phyloP scores from a whole-genome alignment of 2,329 filamentous ascomycete genomes.

The Diaporthe longicolla region DNA sequence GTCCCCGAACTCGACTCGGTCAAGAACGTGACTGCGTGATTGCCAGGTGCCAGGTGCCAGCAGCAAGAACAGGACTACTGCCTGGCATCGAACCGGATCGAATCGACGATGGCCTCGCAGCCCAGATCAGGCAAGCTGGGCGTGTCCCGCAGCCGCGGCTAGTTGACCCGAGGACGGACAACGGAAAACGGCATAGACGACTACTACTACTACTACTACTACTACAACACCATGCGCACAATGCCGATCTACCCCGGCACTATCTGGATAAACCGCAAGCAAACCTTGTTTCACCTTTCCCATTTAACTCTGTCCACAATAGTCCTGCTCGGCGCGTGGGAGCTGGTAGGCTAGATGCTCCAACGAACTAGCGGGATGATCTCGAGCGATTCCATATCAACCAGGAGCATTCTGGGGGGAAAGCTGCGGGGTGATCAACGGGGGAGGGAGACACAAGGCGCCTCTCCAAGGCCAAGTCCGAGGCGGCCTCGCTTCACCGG shows the following conservation, averaged over 20 bases:
- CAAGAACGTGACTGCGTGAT: neutral
- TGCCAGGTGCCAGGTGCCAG: neutral
- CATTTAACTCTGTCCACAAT: neutral
- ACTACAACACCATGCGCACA: neutral
- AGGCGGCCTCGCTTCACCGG: constrained; percentile 28
- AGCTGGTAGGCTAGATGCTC: neutral
- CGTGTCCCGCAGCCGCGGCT: constrained; percentile 31
- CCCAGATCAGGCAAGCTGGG: constrained; percentile 26
- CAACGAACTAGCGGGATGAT: constrained; percentile 32
- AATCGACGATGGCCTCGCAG: constrained; percentile 31
- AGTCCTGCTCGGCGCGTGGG: neutral
- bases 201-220: no score
- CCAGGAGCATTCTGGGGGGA: neutral
- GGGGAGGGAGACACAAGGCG: constrained; percentile 1
- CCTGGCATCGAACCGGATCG: constrained; percentile 16
- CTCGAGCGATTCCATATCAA: constrained; percentile 18
- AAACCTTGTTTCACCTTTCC: constrained; percentile 22
- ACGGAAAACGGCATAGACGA: neutral
- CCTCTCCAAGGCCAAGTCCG: constrained; percentile 3
- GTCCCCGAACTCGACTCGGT: constrained; percentile 8
- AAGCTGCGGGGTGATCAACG: neutral
- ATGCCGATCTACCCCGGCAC: neutral
- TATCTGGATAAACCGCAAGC: neutral
- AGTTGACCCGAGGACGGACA: constrained; percentile 19
- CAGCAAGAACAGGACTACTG: neutral